Base-by-base conservation (phyloP, 495 filamentous ascomycete genomes). In the Tuber indicum region DNA sequence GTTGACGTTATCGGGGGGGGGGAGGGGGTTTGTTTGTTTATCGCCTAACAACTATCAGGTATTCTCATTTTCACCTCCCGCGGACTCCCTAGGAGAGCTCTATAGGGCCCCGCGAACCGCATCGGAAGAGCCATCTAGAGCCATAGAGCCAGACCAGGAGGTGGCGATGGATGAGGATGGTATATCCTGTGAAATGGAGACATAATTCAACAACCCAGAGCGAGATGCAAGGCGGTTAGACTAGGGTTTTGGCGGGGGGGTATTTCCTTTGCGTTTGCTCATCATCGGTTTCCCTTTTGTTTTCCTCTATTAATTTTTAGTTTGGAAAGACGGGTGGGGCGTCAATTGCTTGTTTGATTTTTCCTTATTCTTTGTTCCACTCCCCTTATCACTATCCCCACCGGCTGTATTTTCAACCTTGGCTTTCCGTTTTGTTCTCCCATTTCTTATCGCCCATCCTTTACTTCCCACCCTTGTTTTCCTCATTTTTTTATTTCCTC, bases 1-100 rank as follows among this genome's bases (percentile, higher is more conserved):
- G 87, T 21, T 75, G 74, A 19, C 9, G 21, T 81, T 76, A 81
- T 81, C 76, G 32, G 32, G 32, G 32, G 32, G 32, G 32, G 32
- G 32, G 32, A n/a, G n/a, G n/a, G n/a, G n/a, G n/a, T 26, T 72
- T 7, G 42, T 71, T 70, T n/a, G 75, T 77, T 39, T 81, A 75
- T 58, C 77, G 70, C 74, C 45, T 52, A 74, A 26, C 80, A 70
- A 46, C 81, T 46, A 72, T 47, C 76, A 97, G 93, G 93, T 97
- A 19, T 97, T 92, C 92, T 93, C 91, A 0, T 97, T 97, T 85
- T 92, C 94, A 1, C 94, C 94, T 10, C 93, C 93, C 1, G 91
- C 93, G 75, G 92, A 94, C 49, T 84, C 86, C n/a, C 84, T 87
- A 43, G 84, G 85, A 47, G 88, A 89, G 72, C 82, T 77, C 41